Percentiles rank a stretch among this genome's conserved stretches.
Conservation (phyloP, 2,329 filamentous ascomycete genomes). For the Magnaporthales sp. region DNA sequence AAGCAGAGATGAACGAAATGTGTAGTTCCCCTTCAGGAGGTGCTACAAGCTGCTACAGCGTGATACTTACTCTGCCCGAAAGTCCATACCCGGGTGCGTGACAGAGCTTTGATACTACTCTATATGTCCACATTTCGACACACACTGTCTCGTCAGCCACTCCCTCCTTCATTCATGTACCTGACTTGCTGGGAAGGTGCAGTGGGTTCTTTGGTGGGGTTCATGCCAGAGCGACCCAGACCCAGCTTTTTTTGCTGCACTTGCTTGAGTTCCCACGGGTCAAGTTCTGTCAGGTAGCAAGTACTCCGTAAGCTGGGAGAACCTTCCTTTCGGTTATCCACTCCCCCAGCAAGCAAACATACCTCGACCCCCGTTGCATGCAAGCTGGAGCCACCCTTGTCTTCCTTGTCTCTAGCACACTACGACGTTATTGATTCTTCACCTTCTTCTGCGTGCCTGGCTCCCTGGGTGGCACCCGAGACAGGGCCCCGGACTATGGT, state of each 20-base stretch:
- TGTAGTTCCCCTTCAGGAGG: neutral
- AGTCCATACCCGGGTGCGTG: neutral
- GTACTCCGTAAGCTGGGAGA: neutral
- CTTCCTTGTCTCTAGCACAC: neutral
- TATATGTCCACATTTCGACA: neutral
- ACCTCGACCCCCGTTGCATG: neutral
- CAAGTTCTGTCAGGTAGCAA: neutral
- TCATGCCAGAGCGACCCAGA: neutral
- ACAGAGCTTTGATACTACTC: neutral
- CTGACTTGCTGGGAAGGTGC: neutral
- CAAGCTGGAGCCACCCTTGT: neutral
- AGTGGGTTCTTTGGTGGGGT: neutral
- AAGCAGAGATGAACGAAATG: no score
- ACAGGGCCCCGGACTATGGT: conserved; percentile 2
- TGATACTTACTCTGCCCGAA: neutral
- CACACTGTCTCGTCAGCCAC: neutral
- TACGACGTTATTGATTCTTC: neutral
- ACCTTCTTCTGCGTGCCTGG: neutral
- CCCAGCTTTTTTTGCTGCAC: neutral
- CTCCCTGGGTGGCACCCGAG: neutral
- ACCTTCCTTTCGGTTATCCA: neutral
- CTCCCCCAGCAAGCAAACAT: neutral
- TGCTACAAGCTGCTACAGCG: neutral
- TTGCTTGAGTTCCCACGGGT: neutral
- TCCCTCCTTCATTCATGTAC: neutral